Evolutionary conservation across 805 yeast species (phyloP).

Genomic region (Wickerhamiella lipophila): DNA sequence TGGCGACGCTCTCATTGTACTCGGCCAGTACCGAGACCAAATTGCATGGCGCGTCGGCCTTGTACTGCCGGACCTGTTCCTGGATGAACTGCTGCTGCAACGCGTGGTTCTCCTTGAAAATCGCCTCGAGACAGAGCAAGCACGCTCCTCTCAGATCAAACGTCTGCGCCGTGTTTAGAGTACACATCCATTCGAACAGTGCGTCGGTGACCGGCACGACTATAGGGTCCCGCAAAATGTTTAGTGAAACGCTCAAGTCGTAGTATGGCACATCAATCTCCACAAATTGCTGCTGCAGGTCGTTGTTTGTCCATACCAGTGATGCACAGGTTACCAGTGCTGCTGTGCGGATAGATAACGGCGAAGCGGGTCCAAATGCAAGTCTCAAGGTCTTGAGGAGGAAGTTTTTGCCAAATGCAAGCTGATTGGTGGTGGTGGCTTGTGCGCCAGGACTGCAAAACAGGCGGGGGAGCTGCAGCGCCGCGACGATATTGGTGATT

Average conservation of each 20-base stretch:
- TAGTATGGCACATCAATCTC: constrained; percentile 85
- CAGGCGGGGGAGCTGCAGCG: constrained; percentile 58
- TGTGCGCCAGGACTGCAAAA: constrained; percentile 66
- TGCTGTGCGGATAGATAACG: constrained; percentile 50
- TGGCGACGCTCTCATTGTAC: constrained; percentile 53
- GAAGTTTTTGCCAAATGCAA: constrained; percentile 43
- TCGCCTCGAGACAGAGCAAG: constrained; percentile 50
- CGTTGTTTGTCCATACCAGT: constrained; percentile 52
- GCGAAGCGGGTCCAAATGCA: constrained; percentile 51
- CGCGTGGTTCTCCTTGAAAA: constrained; percentile 48
- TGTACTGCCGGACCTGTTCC: constrained; percentile 46
- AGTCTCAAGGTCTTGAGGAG: constrained; percentile 54
- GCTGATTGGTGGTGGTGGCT: constrained; percentile 48
- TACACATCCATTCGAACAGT: constrained; percentile 69
- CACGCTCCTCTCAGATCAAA: constrained; percentile 76
- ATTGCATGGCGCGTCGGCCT: constrained; percentile 35
- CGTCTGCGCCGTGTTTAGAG: constrained; percentile 66
- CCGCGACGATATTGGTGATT: constrained; percentile 48
- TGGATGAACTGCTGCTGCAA: constrained; percentile 50
- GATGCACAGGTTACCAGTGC: constrained; percentile 70
- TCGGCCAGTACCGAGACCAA: constrained; percentile 60
- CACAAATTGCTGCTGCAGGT: constrained; percentile 57
- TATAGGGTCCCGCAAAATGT: constrained; percentile 24
- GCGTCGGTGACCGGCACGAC: constrained; percentile 61
- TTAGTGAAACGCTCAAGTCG: constrained; percentile 51